phyloP scores from a whole-genome alignment of 2,329 filamentous ascomycete species.

The Phialocephala sp. region DNA sequence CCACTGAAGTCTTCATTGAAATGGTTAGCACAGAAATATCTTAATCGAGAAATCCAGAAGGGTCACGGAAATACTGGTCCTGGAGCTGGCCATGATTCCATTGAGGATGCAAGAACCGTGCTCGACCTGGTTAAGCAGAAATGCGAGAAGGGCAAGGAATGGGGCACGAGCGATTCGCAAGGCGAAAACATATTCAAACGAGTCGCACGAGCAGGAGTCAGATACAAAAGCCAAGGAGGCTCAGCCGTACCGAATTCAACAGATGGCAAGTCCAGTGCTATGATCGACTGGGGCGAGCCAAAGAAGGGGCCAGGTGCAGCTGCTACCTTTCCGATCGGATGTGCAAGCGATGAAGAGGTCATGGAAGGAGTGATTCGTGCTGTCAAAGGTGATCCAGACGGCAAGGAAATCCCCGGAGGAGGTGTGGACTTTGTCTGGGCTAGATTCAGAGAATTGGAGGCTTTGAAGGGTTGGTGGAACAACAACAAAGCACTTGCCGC shows the following conservation, averaged over 20 bases:
- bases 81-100: conserved; percentile 79
- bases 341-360: conserved; percentile 64
- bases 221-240: conserved; percentile 66
- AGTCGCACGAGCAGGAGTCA: conserved; percentile 67
- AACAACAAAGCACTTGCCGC: conserved; percentile 48
- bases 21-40: conserved; percentile 85
- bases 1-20: conserved; percentile 91
- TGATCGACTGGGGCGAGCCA: conserved; percentile 90
- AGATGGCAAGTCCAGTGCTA: conserved; percentile 68
- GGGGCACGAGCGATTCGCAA: conserved; percentile 80
- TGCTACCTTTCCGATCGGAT: conserved; percentile 62
- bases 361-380: conserved; percentile 61
- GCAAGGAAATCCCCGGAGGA: conserved; percentile 60
- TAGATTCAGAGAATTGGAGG: conserved; percentile 69
- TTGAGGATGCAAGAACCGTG: conserved; percentile 90
- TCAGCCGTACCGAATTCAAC: conserved; percentile 59
- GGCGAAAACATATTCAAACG: conserved; percentile 91
- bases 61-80: conserved; percentile 58
- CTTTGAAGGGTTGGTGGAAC: conserved; percentile 71
- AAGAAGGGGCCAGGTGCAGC: conserved; percentile 62
- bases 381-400: conserved; percentile 62
- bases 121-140: conserved; percentile 95
- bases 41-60: conserved; percentile 87
- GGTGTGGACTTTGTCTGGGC: conserved; percentile 72
- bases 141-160: conserved; percentile 87